Percentiles rank a stretch among this genome's conserved stretches.
Evolutionary conservation across 2,329 filamentous ascomycete species (phyloP).

Genomic region (Cladophialophora carrionii): DNA sequence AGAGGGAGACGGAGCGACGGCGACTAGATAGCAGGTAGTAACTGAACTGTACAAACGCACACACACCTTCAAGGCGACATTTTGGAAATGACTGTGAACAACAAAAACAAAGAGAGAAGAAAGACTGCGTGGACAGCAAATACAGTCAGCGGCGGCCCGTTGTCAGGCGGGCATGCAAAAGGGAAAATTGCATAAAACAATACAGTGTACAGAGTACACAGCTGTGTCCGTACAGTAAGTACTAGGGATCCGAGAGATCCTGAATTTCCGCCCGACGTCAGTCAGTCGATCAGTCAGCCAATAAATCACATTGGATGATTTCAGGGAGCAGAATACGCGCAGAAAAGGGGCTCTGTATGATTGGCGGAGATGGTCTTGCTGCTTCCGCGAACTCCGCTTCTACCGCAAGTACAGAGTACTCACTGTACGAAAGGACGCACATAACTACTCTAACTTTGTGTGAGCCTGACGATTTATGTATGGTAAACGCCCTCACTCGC

Average conservation of each 20-base stretch:
- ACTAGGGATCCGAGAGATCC: not conserved
- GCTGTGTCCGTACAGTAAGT: not conserved
- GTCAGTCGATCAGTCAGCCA: no score
- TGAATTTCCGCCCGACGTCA: not conserved
- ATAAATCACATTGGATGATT: not conserved
- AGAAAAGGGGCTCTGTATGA: not conserved
- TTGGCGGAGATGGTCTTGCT: not conserved
- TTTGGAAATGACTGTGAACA: not conserved
- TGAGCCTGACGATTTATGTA: not conserved
- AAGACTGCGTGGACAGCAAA: not conserved
- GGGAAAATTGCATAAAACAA: not conserved
- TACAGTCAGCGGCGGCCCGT: constrained; percentile 13
- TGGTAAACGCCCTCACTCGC: no score
- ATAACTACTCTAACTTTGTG: no score
- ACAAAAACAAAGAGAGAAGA: not conserved
- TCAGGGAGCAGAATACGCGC: not conserved
- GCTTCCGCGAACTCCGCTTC: not conserved
- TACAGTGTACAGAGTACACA: not conserved
- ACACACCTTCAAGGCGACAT: constrained; percentile 15
- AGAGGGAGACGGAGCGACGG: not conserved
- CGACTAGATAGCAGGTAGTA: not conserved
- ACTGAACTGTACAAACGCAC: constrained; percentile 5
- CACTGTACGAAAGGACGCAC: no score
- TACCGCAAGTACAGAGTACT: not conserved
- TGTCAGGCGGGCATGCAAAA: not conserved